Base-by-base conservation (phyloP, 441 rosid genomes). In the Mallotus japonicus region DNA sequence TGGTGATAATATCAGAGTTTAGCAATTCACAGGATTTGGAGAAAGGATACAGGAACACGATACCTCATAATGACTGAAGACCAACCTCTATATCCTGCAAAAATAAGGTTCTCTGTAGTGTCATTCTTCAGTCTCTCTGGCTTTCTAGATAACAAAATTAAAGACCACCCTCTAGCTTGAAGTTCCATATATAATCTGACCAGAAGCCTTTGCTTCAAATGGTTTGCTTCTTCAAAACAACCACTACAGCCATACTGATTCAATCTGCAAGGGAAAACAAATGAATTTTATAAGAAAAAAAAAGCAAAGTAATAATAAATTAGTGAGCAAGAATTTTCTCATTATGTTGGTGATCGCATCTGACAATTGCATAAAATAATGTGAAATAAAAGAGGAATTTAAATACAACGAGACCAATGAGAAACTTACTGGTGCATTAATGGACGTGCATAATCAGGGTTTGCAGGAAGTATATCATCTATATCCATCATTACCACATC, bases 401-500 rank as follows among this genome's bases (percentile, higher is more conserved):
- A 34, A 49, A 56, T 11, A 73, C 9, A 22, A 49, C n/a, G 65
- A 62, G 24, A 63, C 57, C 28, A 47, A 42, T 6, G 10, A 57
- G 66, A 58, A 65, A 71, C 76, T 76, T 76, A 78, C 90, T 68
- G 12, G 49, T 67, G 60, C 73, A 67, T 78, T 63, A 82, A 79
- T 49, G 42, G 72, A 80, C 42, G 20, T 66, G 60, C n/a, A 50
- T 55, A 62, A 62, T 24, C 57, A 69, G 74, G 71, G 67, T 72
- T 53, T 44, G 80, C 60, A 72, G 82, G 72, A 70, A 83, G 75
- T 72, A 81, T 65, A 9, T 85, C 88, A 62, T 92, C 96, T 53
- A 88, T 69, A 77, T 92, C 97, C 50, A 93, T 69, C 72, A 93
- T 76, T 71, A 93, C 87, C 65, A 68, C 89, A 77, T 90, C 90